Evolutionary conservation across 2,329 filamentous ascomycete genomes (phyloP).

Genomic region (Apiospora kogelbergensis): DNA sequence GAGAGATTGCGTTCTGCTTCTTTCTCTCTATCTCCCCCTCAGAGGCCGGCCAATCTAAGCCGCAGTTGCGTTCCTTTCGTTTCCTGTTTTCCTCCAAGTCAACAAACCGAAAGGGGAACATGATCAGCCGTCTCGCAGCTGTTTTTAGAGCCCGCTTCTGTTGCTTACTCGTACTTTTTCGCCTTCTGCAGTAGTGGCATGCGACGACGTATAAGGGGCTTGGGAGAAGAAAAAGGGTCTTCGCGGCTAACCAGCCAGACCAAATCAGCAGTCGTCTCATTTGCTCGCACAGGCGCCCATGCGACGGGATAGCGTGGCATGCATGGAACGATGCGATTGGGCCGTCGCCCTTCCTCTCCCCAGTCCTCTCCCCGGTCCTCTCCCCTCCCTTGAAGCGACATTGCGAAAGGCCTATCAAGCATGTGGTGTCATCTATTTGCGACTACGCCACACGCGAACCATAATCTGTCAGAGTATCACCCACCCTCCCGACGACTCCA

Average conservation of each 20-base stretch:
- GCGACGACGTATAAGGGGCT: background rate
- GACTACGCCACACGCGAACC: background rate
- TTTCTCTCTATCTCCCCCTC: background rate
- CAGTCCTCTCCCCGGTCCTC: background rate
- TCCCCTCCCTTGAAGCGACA: background rate
- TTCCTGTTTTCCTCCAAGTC: background rate
- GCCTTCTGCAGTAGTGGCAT: no score
- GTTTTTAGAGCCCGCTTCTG: background rate
- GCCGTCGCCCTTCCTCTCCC: background rate
- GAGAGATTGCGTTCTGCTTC: background rate
- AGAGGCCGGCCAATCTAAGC: background rate
- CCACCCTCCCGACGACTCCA: background rate
- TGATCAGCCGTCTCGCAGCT: background rate
- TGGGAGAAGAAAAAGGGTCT: background rate
- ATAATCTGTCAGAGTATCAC: background rate
- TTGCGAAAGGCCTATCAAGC: no score
- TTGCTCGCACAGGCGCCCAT: background rate
- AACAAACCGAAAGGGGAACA: background rate
- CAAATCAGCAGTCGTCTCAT: background rate
- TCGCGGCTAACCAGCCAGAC: background rate
- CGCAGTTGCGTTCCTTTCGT: background rate
- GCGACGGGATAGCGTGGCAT: background rate
- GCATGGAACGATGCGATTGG: background rate
- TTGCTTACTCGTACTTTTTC: background rate
- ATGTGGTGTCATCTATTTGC: background rate